These are phyloP conservation scores for Saccharomyces uvarum DNA, from an alignment of 1,139 yeast species.

Conservation along the genomic window DNA sequence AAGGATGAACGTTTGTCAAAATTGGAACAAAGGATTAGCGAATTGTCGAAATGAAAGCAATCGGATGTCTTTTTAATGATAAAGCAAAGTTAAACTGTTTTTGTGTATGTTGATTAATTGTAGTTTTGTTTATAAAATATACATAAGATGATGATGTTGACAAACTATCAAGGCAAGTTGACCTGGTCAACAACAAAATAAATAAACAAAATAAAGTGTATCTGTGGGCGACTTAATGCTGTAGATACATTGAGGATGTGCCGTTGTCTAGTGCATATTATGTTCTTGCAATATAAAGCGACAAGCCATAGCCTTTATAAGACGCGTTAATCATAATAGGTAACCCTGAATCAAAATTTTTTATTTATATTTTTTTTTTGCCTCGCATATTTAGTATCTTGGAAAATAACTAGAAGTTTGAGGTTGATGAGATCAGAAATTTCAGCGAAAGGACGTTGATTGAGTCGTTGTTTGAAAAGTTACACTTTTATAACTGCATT, in stretches of 20 bases:
- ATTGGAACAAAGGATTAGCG: slow-evolving; percentile 40
- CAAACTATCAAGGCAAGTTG: background rate
- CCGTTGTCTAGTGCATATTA: background rate
- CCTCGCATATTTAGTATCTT: background rate
- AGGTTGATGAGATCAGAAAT: background rate
- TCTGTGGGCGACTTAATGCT: background rate
- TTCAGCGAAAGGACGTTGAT: background rate
- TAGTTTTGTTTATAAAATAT: background rate
- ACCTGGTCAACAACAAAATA: background rate
- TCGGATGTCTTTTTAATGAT: background rate
- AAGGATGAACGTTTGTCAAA: slow-evolving; percentile 52
- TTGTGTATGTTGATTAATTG: background rate
- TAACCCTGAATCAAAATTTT: background rate
- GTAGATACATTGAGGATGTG: background rate
- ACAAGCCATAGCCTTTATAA: background rate
- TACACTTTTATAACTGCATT: background rate
- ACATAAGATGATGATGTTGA: background rate
- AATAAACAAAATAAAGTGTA: background rate
- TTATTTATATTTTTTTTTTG: background rate
- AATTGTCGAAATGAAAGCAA: slow-evolving; percentile 27
- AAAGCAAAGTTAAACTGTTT: background rate
- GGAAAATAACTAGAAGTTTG: background rate
- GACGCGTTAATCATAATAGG: background rate
- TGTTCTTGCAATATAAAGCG: background rate
- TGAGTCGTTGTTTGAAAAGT: background rate